Conservation (phyloP, 352 stramenopile genomes). For the Pythium vanterpoolii region DNA sequence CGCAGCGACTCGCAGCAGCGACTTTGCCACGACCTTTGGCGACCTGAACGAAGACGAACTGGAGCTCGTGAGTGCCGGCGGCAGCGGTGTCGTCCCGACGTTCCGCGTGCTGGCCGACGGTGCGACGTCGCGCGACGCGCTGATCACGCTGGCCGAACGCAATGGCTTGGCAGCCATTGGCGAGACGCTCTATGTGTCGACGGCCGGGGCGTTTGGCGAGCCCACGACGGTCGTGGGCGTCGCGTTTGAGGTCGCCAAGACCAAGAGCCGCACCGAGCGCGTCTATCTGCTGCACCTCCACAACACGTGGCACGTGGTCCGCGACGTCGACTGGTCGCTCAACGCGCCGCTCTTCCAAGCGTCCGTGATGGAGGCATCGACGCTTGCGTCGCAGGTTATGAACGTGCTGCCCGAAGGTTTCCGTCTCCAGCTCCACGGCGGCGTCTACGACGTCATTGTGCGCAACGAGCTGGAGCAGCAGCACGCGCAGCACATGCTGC, state of each 20-base stretch:
- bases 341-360: conserved; percentile 60
- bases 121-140: conserved; percentile 67
- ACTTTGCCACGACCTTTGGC: conserved; percentile 36
- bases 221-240: conserved; percentile 38
- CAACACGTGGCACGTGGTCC: conserved; percentile 50
- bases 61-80: conserved; percentile 36
- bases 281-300: conserved; percentile 35
- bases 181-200: conserved; percentile 49
- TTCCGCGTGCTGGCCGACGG: conserved; percentile 76
- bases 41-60: conserved; percentile 60
- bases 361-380: conserved; percentile 25
- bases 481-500: conserved; percentile 88
- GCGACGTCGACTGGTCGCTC: conserved; percentile 53
- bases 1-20: conserved; percentile 34
- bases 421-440: conserved; percentile 81
- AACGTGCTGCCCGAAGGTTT: conserved; percentile 64
- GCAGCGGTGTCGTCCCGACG: conserved; percentile 62
- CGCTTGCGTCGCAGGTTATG: conserved; percentile 63
- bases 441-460: conserved; percentile 86
- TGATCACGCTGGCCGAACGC: conserved; percentile 45
- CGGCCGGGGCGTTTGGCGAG: conserved; percentile 55
- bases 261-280: conserved; percentile 27
- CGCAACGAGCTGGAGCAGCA: conserved; percentile 87
- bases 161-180: conserved; percentile 37
- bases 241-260: conserved; percentile 46